Evolutionary conservation across 1,139 yeast genomes (phyloP), one percentile per base, ranked within the genome.

Genomic region (Lodderomyces pseudojiufengensis): DNA sequence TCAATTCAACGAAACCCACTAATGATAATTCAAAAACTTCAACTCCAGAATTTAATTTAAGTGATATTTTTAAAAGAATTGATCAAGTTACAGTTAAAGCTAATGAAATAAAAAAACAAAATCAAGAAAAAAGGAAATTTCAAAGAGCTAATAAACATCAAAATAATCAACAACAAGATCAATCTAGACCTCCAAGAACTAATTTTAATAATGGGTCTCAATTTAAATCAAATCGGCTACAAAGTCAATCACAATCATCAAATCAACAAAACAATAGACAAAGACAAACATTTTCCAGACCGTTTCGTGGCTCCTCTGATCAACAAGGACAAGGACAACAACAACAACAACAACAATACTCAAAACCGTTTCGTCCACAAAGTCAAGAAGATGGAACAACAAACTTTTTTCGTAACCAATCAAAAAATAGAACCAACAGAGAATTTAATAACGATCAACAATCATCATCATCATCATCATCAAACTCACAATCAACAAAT

Each of bases 1-100:
- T 31, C 16, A 42, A 39, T 31, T 42, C 47, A 3, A 25, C 36
- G 4, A 25, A 18, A 9, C 27, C 32, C 5, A 24, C 29, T 24
- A 33, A 18, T 16, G 28, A 32, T 29, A 37, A 29, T 12, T 21
- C 21, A 37, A 28, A 35, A 8, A 25, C 40, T 25, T 6, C 28
- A 3, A 30, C 10, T 22, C 33, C 35, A 12, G 35, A 50, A 31
- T 47, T 48, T 39, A 50, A 59, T 43, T 55, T 65, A 44, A 51
- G 59, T 24, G 59, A 55, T 27, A 52, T 65, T 42, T 59, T 65
- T 53, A 58, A 57, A 39, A 51, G 68, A 46, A 61, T 65, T 40
- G 70, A 65, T 38, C 42, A 44, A 26, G 60, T 62, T 40, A 57
- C 61, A 21, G 39, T 20, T 7, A 31, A 36, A 31, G 37, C 41